These are phyloP conservation scores for Mimosa pudica DNA, from an alignment of 306 rosid genomes.

Conservation along the genomic window DNA sequence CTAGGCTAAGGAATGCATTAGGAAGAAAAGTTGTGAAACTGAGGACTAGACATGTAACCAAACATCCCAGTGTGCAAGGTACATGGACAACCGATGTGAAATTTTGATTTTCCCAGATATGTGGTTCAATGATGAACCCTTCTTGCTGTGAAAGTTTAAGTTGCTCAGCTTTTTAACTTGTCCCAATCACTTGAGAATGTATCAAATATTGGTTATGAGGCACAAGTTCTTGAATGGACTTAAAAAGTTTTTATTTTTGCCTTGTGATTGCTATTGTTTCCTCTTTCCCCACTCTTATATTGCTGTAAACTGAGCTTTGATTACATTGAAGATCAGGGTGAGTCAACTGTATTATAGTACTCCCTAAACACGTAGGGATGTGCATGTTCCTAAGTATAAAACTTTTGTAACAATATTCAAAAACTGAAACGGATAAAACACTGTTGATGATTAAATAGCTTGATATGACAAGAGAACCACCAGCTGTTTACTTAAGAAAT, in stretches of 20 bases:
- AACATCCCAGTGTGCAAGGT: constrained; percentile 91
- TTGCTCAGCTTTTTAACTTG: constrained; percentile 11
- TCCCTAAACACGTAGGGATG: too few species aligned
- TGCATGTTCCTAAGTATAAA: too few species aligned
- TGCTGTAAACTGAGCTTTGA: neutral
- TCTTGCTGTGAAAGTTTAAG: constrained; percentile 19
- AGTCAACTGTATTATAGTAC: neutral
- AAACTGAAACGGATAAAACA: too few species aligned
- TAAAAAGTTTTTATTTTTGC: neutral
- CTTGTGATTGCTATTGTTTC: neutral
- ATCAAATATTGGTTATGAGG: neutral
- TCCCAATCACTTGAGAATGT: neutral
- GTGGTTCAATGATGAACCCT: constrained; percentile 27
- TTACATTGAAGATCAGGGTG: neutral
- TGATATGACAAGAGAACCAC: neutral
- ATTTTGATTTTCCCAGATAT: constrained; percentile 43
- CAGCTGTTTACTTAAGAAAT: neutral
- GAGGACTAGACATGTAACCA: constrained; percentile 82
- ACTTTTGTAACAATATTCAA: too few species aligned
- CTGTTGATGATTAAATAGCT: too few species aligned
- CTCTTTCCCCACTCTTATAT: neutral
- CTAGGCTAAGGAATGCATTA: constrained; percentile 76
- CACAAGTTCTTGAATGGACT: neutral
- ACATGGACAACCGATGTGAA: constrained; percentile 83
- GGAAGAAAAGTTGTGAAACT: constrained; percentile 93